Percentiles rank a stretch among this genome's conserved stretches.
phyloP scores from a whole-genome alignment of 768 basidiomycete genomes.

The Trametes cingulata region DNA sequence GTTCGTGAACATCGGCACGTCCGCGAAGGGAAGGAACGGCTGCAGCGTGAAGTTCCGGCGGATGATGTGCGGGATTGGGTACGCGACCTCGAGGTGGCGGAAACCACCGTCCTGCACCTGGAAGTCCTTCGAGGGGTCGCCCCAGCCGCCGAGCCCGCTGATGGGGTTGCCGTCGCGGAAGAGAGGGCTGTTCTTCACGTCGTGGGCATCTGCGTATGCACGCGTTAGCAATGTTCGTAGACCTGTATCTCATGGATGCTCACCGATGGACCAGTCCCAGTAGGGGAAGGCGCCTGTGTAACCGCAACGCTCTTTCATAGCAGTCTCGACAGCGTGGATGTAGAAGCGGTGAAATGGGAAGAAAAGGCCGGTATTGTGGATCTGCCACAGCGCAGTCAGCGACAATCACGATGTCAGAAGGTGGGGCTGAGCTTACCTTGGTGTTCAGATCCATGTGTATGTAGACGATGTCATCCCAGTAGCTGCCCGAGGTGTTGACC shows the following conservation, averaged over 20 bases:
- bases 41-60: constrained; percentile 37
- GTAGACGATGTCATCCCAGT: constrained; percentile 27
- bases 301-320: constrained; percentile 28
- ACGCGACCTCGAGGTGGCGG: constrained; percentile 29
- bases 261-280: constrained; percentile 34
- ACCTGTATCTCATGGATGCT: background rate
- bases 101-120: constrained; percentile 33
- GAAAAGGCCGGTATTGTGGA: constrained; percentile 29
- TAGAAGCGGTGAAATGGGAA: constrained; percentile 34
- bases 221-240: too few species aligned
- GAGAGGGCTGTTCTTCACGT: constrained; percentile 25
- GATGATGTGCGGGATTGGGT: constrained; percentile 35
- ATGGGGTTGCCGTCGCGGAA: constrained; percentile 25
- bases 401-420: background rate
- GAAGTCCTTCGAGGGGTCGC: constrained; percentile 25
- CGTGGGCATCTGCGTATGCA: constrained; percentile 28
- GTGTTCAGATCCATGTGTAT: constrained; percentile 32
- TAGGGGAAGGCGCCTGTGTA: constrained; percentile 28
- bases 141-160: constrained; percentile 33
- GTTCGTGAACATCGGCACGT: constrained; percentile 21
- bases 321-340: constrained; percentile 21
- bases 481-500: constrained; percentile 17
- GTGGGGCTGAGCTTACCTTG: background rate
- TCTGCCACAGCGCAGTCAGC: constrained; percentile 4
- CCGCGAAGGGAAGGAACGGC: constrained; percentile 27